Conservation (phyloP, 345 rosid genomes). For the Kernera saxatilis region DNA sequence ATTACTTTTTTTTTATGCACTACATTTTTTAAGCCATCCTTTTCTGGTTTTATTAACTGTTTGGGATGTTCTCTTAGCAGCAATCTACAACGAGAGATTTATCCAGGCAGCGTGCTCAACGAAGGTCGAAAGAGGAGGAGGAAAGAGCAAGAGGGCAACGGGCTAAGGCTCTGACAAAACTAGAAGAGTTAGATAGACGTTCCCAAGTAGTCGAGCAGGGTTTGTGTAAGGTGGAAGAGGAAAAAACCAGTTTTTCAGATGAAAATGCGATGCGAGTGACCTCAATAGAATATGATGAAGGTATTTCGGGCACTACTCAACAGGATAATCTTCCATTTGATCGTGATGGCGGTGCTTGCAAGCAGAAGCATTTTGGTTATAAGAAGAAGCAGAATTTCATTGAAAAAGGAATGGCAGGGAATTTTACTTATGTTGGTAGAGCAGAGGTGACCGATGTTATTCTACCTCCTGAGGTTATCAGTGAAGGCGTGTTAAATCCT, state of each 20-base stretch:
- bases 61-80: constrained; percentile 29
- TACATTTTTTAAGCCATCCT: not conserved
- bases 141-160: constrained; percentile 66
- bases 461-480: constrained; percentile 23
- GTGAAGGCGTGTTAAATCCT: constrained; percentile 27
- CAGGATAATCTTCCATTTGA: constrained; percentile 11
- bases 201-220: constrained; percentile 37
- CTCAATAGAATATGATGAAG: constrained; percentile 20
- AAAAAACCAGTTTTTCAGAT: constrained; percentile 1
- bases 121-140: constrained; percentile 65
- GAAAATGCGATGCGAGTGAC: constrained; percentile 17
- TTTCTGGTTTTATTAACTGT: not conserved
- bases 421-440: constrained; percentile 9
- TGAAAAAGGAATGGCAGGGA: constrained; percentile 34
- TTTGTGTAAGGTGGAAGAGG: no score
- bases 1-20: not conserved
- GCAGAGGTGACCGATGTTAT: constrained; percentile 29
- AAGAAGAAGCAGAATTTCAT: constrained; percentile 40
- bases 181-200: constrained; percentile 69
- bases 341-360: constrained; percentile 24
- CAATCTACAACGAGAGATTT: constrained; percentile 56
- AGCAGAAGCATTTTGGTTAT: constrained; percentile 39
- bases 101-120: constrained; percentile 52
- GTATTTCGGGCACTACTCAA: constrained; percentile 27
- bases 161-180: constrained; percentile 65